These are phyloP conservation scores for Solanum neorickii DNA, from an alignment of 257 asterid genomes.

Conservation along the genomic window DNA sequence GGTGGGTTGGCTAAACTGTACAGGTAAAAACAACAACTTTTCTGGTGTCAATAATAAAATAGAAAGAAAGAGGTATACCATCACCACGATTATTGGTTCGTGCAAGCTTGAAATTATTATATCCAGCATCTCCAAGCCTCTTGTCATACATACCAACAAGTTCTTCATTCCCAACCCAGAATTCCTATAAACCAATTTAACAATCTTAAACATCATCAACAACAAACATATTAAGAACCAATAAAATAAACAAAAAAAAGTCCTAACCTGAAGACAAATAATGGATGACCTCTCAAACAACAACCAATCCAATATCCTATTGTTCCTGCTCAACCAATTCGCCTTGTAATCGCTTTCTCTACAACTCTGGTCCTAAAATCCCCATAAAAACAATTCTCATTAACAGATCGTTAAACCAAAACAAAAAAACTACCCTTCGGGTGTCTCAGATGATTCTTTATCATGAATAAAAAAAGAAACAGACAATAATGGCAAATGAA, in stretches of 20 bases:
- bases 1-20: not conserved
- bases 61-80: conserved; percentile 32
- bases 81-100: conserved; percentile 97
- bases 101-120: conserved; percentile 71
- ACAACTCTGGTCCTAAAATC: conserved; percentile 70
- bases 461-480: too few species aligned
- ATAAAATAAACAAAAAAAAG: not conserved
- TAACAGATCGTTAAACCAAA: not conserved
- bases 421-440: not conserved
- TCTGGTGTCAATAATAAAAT: not conserved
- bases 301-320: conserved; percentile 80
- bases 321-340: conserved; percentile 80
- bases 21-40: not conserved
- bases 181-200: conserved; percentile 35
- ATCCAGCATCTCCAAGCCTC: conserved; percentile 97
- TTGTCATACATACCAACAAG: conserved; percentile 71
- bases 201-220: not conserved
- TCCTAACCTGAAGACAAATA: conserved; percentile 84
- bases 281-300: conserved; percentile 88
- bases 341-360: conserved; percentile 88
- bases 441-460: too few species aligned
- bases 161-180: conserved; percentile 98
- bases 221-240: not conserved
- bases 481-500: not conserved
- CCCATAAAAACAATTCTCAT: not conserved